A percentile compares a stretch with the other conserved stretches of the same genome.
Evolutionary conservation across 495 filamentous ascomycete genomes (phyloP).

Genomic region (Tuber microsphaerosporum): DNA sequence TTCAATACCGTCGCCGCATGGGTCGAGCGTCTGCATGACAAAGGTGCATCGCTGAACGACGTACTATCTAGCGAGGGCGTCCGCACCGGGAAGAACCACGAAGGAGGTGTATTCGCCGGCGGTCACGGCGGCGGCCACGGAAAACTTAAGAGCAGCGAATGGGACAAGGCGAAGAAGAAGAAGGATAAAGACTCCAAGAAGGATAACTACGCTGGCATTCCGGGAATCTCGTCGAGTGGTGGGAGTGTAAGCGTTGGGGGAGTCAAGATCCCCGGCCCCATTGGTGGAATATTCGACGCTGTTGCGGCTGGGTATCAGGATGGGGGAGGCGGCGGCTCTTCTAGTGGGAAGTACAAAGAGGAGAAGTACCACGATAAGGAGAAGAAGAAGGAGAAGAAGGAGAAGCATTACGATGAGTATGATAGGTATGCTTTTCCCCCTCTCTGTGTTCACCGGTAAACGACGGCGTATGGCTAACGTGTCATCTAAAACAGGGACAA

Average conservation of each 20-base stretch:
- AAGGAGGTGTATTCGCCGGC: constrained; percentile 39
- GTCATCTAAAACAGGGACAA: background rate
- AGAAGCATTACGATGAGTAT: constrained; percentile 4
- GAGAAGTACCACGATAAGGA: constrained; percentile 12
- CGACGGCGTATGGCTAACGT: background rate
- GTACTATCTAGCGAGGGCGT: constrained; percentile 76
- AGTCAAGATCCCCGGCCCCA: constrained; percentile 33
- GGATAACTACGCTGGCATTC: constrained; percentile 26
- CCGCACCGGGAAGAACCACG: constrained; percentile 67
- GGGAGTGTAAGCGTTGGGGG: constrained; percentile 35
- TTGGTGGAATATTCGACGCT: constrained; percentile 32
- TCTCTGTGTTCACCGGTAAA: background rate
- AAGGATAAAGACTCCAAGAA: constrained; percentile 33
- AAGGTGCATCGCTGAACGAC: constrained; percentile 57
- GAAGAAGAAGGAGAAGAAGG: constrained; percentile 9
- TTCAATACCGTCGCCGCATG: constrained; percentile 72
- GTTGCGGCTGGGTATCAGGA: constrained; percentile 22
- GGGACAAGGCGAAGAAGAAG: constrained; percentile 41
- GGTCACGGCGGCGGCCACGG: constrained; percentile 36
- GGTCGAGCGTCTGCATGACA: constrained; percentile 59
- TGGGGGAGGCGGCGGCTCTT: constrained; percentile 3
- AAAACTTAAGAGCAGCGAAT: constrained; percentile 32
- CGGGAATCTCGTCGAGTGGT: constrained; percentile 25
- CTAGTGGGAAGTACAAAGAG: constrained; percentile 21
- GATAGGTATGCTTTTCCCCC: background rate